Evolutionary conservation across 2,329 filamentous ascomycete species (phyloP).

Genomic region (Xylariaceae sp.): DNA sequence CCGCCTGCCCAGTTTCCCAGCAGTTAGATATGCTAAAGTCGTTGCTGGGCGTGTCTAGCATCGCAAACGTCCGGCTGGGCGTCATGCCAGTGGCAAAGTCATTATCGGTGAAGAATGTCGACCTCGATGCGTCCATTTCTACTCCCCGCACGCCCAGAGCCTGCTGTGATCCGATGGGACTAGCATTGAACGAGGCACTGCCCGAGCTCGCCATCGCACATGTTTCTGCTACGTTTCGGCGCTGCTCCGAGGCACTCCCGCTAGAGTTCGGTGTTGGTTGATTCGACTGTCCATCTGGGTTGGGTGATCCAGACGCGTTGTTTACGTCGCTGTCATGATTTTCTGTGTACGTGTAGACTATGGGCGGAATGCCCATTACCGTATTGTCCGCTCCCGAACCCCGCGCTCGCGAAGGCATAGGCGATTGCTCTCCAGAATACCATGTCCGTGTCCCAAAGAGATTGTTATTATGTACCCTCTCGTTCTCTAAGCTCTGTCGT

Average conservation of each 20-base stretch:
- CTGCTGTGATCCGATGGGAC: constrained; percentile 45
- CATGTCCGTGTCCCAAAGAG: constrained; percentile 28
- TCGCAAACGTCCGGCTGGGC: constrained; percentile 34
- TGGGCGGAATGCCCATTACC: constrained; percentile 10
- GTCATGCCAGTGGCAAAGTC: constrained; percentile 38
- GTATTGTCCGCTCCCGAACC: constrained; percentile 21
- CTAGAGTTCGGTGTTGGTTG: constrained; percentile 59
- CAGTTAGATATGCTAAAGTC: constrained; percentile 42
- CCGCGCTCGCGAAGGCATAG: constrained; percentile 33
- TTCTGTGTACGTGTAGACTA: constrained; percentile 35
- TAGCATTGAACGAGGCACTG: constrained; percentile 48
- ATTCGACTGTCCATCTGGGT: constrained; percentile 46
- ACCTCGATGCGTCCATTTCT: constrained; percentile 37
- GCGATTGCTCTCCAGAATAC: constrained; percentile 41
- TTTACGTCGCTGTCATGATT: constrained; percentile 43
- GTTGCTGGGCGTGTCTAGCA: constrained; percentile 37
- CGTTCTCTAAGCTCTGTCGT: constrained; percentile 16
- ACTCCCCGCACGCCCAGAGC: constrained; percentile 36
- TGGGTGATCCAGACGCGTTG: constrained; percentile 47
- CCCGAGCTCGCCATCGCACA: constrained; percentile 39
- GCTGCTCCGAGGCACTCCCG: constrained; percentile 43
- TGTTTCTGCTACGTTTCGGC: constrained; percentile 27
- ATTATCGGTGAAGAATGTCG: constrained; percentile 39
- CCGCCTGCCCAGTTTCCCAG: constrained; percentile 44
- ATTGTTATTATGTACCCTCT: constrained; percentile 4